A percentile compares a stretch with the other conserved stretches of the same genome.
These are phyloP conservation scores for Saccharomycopsis amapae DNA, from an alignment of 805 yeast species.

Conservation along the genomic window DNA sequence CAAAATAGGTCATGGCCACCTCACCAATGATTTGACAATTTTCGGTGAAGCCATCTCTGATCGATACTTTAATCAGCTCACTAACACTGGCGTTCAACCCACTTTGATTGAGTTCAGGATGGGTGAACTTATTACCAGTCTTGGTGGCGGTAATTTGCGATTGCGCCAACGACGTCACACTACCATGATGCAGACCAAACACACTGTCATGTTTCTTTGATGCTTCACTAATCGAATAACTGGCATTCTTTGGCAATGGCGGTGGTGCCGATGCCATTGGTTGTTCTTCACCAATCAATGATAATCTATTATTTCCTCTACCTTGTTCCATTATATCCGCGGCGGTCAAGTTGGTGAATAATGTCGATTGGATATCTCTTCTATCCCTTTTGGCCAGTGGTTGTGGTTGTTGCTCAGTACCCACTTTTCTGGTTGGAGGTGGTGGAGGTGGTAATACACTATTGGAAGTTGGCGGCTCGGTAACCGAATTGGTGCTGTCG, in stretches of 20 bases:
- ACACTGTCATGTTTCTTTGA: background rate
- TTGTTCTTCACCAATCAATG: slow-evolving; percentile 16
- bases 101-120: slow-evolving; percentile 38
- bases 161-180: background rate
- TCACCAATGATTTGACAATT: slow-evolving; percentile 74
- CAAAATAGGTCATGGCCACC: slow-evolving; percentile 69
- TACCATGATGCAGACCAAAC: no score
- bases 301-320: slow-evolving; percentile 9
- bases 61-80: slow-evolving; percentile 73
- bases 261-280: slow-evolving; percentile 7
- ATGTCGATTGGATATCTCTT: slow-evolving; percentile 39
- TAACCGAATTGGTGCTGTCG: slow-evolving; percentile 3
- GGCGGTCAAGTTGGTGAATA: slow-evolving; percentile 39
- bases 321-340: slow-evolving; percentile 28
- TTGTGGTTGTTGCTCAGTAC: slow-evolving; percentile 15
- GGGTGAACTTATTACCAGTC: slow-evolving; percentile 25
- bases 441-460: slow-evolving; percentile 18
- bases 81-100: slow-evolving; percentile 80
- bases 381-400: slow-evolving; percentile 22
- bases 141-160: slow-evolving; percentile 5
- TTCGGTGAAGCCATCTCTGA: slow-evolving; percentile 56
- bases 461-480: slow-evolving; percentile 1
- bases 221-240: slow-evolving; percentile 14
- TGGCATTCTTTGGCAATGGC: slow-evolving; percentile 23
- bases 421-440: slow-evolving; percentile 19